phyloP scores from a whole-genome alignment of 352 stramenopile genomes.

The Saprolegnia parasitica region DNA sequence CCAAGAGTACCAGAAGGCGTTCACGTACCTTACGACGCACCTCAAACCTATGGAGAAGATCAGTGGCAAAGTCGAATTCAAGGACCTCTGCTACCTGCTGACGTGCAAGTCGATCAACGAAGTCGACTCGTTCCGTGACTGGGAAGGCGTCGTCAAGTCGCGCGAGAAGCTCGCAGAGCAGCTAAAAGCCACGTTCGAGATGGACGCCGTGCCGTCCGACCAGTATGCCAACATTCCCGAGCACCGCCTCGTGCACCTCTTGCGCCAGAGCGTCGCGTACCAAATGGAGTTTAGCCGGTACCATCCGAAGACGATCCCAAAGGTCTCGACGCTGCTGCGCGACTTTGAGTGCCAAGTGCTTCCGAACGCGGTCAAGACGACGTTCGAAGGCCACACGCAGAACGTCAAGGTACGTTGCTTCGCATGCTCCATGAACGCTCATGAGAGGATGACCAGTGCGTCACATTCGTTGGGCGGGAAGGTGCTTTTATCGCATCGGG shows the following conservation, averaged over 20 bases:
- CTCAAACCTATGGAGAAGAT: conserved; percentile 86
- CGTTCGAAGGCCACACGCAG: conserved; percentile 76
- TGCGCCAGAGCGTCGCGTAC: conserved; percentile 84
- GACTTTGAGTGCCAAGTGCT: conserved; percentile 86
- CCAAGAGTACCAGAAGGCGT: conserved; percentile 86
- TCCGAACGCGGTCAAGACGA: conserved; percentile 80
- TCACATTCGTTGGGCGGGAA: conserved; percentile 80
- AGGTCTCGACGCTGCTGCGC: conserved; percentile 71
- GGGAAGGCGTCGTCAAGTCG: conserved; percentile 70
- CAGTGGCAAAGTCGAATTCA: conserved; percentile 80
- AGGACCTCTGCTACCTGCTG: conserved; percentile 84
- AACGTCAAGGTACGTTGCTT: conserved; percentile 63
- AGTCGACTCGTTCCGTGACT: conserved; percentile 78
- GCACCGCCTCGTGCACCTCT: conserved; percentile 68
- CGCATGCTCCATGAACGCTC: not conserved
- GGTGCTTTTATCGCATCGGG: conserved; percentile 78
- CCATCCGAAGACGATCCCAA: conserved; percentile 79
- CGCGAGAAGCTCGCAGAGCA: conserved; percentile 83
- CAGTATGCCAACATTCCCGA: conserved; percentile 51
- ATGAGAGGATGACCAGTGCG: conserved; percentile 34
- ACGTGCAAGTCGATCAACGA: conserved; percentile 85
- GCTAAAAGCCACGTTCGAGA: conserved; percentile 70
- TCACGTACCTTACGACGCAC: conserved; percentile 85
- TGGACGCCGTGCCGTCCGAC: conserved; percentile 43
- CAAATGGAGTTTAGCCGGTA: conserved; percentile 89